Percentiles rank a stretch among this genome's conserved stretches.
phyloP scores from a whole-genome alignment of 768 basidiomycete genomes.

The Mycena floridula region DNA sequence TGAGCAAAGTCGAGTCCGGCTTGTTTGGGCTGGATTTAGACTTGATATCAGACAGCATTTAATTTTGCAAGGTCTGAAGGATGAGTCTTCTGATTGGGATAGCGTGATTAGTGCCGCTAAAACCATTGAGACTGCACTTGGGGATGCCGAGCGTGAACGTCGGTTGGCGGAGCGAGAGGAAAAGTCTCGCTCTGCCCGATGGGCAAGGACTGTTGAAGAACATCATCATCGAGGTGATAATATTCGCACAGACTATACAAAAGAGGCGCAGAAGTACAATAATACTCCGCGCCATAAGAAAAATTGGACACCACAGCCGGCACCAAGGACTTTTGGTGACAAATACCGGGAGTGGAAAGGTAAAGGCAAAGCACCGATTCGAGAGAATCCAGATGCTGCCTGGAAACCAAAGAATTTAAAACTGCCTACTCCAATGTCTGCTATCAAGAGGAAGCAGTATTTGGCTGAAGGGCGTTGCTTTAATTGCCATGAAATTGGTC shows the following conservation, averaged over 20 bases:
- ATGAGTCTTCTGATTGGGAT: constrained; percentile 15
- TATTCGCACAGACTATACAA: neutral
- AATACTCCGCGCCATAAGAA: neutral
- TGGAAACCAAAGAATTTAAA: neutral
- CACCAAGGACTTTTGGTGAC: neutral
- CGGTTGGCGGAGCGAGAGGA: neutral
- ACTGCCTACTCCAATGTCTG: neutral
- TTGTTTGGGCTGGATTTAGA: constrained; percentile 27
- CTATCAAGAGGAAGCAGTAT: constrained; percentile 7
- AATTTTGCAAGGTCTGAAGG: constrained; percentile 22
- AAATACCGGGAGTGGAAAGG: neutral
- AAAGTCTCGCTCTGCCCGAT: too few relatives aligned
- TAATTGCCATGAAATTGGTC: constrained; percentile 19
- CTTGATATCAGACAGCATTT: constrained; percentile 19
- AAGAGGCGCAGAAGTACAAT: neutral
- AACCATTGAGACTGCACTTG: constrained; percentile 23
- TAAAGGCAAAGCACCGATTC: neutral
- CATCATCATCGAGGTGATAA: neutral
- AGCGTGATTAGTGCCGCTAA: constrained; percentile 22
- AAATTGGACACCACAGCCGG: neutral
- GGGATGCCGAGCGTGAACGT: constrained; percentile 3
- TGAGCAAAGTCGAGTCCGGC: constrained; percentile 20
- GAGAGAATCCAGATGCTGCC: neutral
- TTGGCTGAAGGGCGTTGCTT: constrained; percentile 20
- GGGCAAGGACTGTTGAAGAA: neutral